Percentiles rank a stretch among this genome's conserved stretches.
phyloP scores from a whole-genome alignment of 2,329 filamentous ascomycete genomes.

The Lachnellula subtilissima region DNA sequence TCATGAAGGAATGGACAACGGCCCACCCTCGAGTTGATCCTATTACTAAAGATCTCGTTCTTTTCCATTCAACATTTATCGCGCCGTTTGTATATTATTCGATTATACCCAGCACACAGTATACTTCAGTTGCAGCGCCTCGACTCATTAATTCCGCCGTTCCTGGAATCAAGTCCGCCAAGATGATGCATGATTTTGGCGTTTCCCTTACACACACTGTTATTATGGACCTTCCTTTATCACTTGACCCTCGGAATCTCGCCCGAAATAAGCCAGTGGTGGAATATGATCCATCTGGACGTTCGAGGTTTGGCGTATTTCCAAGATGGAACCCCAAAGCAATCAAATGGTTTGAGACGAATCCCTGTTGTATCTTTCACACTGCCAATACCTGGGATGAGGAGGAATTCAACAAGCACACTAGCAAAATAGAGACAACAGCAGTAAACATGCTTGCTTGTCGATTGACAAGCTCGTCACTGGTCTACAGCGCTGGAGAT shows the following conservation, averaged over 20 bases:
- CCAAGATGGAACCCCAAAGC: slow-evolving; percentile 53
- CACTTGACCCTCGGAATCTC: slow-evolving; percentile 59
- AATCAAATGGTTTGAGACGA: slow-evolving; percentile 64
- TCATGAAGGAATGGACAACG: slow-evolving; percentile 68
- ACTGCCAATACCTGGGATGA: slow-evolving; percentile 68
- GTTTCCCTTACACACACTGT: slow-evolving; percentile 58
- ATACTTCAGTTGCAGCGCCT: slow-evolving; percentile 26
- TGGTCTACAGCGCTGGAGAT: slow-evolving; percentile 62
- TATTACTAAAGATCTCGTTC: slow-evolving; percentile 57
- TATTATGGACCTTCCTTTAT: slow-evolving; percentile 65
- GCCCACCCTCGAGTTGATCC: slow-evolving; percentile 65
- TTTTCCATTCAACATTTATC: slow-evolving; percentile 63
- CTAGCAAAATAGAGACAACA: slow-evolving; percentile 28
- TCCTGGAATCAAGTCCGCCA: slow-evolving; percentile 56
- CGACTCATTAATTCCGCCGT: slow-evolving; percentile 48
- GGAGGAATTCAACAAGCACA: slow-evolving; percentile 18
- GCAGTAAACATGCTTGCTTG: slow-evolving; percentile 62
- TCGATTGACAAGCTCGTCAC: slow-evolving; percentile 58
- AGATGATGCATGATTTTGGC: slow-evolving; percentile 75
- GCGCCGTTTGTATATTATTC: slow-evolving; percentile 66
- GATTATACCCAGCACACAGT: slow-evolving; percentile 40
- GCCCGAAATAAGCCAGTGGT: slow-evolving; percentile 52
- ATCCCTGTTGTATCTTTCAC: slow-evolving; percentile 65
- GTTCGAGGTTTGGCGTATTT: slow-evolving; percentile 63
- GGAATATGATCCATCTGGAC: slow-evolving; percentile 51